phyloP scores from a whole-genome alignment of 2,329 filamentous ascomycete genomes.

The Colletotrichum somersetense region DNA sequence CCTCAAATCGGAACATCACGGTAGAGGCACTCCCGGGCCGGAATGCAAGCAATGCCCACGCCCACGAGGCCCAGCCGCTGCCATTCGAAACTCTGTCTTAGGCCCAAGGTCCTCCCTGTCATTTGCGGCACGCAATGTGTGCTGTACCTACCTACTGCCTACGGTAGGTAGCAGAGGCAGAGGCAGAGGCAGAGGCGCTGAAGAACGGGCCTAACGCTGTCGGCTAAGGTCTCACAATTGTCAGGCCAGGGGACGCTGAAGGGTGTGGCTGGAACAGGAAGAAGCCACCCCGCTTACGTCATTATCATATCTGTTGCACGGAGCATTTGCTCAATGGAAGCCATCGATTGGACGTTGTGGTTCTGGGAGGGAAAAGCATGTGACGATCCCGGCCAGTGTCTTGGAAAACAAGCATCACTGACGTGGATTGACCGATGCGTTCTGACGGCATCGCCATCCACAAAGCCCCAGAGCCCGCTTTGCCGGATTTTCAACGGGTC shows the following conservation, averaged over 20 bases:
- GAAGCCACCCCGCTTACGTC: slow-evolving; percentile 39
- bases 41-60: not conserved
- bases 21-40: not conserved
- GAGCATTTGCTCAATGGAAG: slow-evolving; percentile 29
- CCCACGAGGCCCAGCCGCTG: slow-evolving; percentile 29
- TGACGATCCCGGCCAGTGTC: slow-evolving; percentile 30
- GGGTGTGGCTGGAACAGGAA: slow-evolving; percentile 21
- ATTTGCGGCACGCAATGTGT: slow-evolving; percentile 6
- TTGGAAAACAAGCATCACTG: slow-evolving; percentile 31
- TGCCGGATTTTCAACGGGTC: not conserved
- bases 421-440: slow-evolving; percentile 4
- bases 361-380: slow-evolving; percentile 29
- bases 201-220: slow-evolving; percentile 29
- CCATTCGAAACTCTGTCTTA: slow-evolving; percentile 25
- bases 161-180: no score
- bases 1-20: not conserved
- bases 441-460: slow-evolving; percentile 2
- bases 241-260: slow-evolving; percentile 23
- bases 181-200: slow-evolving; percentile 10
- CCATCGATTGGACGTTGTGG: slow-evolving; percentile 20
- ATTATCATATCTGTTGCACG: slow-evolving; percentile 28
- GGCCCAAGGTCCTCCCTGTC: slow-evolving; percentile 10
- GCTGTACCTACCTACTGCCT: no score
- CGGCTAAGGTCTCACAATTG: slow-evolving; percentile 21
- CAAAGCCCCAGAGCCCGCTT: not conserved